A percentile compares a stretch with the other conserved stretches of the same genome.
These are phyloP conservation scores for Babesia bigemina DNA, from an alignment of 169 alveolate species.

Conservation along the genomic window DNA sequence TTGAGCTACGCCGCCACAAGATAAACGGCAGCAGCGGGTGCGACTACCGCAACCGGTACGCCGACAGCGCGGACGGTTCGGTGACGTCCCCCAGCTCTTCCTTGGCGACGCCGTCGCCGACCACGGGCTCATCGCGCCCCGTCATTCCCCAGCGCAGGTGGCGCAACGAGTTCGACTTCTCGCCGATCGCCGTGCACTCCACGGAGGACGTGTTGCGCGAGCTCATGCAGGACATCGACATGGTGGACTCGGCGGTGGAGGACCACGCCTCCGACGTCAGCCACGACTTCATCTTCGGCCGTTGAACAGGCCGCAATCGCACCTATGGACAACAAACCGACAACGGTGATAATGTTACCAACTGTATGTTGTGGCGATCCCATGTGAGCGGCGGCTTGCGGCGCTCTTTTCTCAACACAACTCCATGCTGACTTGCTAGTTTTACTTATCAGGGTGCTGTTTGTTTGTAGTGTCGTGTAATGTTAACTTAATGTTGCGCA, in stretches of 20 bases:
- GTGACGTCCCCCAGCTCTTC: conserved; percentile 25
- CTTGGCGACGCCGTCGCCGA: conserved; percentile 9
- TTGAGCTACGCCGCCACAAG: not conserved
- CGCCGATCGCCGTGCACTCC: conserved; percentile 29
- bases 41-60: not conserved
- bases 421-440: too few relatives aligned
- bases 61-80: conserved; percentile 1
- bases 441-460: too few relatives aligned
- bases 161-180: conserved; percentile 36
- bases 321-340: not conserved
- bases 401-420: too few relatives aligned
- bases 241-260: conserved; percentile 16
- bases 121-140: not conserved
- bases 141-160: conserved; percentile 16
- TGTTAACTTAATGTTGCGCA: too few relatives aligned
- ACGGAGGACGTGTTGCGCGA: conserved; percentile 32
- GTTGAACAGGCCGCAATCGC: not conserved
- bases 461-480: too few relatives aligned
- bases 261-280: conserved; percentile 36
- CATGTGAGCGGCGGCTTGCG: too few relatives aligned
- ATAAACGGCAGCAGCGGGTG: conserved; percentile 27
- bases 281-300: conserved; percentile 36
- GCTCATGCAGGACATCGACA: conserved; percentile 34
- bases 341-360: not conserved
- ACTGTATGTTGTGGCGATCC: too few relatives aligned